Conservation (phyloP, 192 early-diverging fungal genomes). For the Coemansia reversa region DNA sequence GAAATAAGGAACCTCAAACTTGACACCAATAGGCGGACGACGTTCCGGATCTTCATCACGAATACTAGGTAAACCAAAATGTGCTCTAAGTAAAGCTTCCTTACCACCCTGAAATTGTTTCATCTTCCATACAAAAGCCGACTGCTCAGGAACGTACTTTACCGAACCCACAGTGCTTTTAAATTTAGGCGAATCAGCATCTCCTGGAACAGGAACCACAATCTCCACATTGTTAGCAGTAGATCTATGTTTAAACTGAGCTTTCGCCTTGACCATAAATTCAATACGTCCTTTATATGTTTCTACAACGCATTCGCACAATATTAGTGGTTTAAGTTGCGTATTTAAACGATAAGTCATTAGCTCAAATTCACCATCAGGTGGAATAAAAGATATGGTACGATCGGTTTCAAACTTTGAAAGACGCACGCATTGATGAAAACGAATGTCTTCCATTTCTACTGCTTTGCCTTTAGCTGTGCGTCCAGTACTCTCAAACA, state of each 20-base stretch:
- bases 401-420: constrained; percentile 85
- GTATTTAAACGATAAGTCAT: constrained; percentile 87
- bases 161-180: constrained; percentile 88
- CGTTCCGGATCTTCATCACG: constrained; percentile 81
- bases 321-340: constrained; percentile 81
- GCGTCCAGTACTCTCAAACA: constrained; percentile 89
- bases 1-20: constrained; percentile 90
- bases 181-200: constrained; percentile 96
- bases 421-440: constrained; percentile 88
- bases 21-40: constrained; percentile 78
- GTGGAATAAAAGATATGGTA: constrained; percentile 86
- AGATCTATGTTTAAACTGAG: constrained; percentile 95
- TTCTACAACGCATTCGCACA: constrained; percentile 81
- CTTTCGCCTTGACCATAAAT: constrained; percentile 95
- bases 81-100: constrained; percentile 88
- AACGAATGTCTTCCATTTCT: constrained; percentile 90
- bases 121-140: constrained; percentile 96
- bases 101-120: constrained; percentile 98
- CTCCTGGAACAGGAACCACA: constrained; percentile 94
- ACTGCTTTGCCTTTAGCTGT: constrained; percentile 72
- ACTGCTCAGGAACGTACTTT: constrained; percentile 90
- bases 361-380: constrained; percentile 89
- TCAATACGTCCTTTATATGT: constrained; percentile 92
- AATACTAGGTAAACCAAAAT: constrained; percentile 83
- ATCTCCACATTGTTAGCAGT: constrained; percentile 99